Percentiles rank a stretch among this genome's conserved stretches.
Evolutionary conservation across 352 stramenopile species (phyloP).

Genomic region (Pythium rishiriense): DNA sequence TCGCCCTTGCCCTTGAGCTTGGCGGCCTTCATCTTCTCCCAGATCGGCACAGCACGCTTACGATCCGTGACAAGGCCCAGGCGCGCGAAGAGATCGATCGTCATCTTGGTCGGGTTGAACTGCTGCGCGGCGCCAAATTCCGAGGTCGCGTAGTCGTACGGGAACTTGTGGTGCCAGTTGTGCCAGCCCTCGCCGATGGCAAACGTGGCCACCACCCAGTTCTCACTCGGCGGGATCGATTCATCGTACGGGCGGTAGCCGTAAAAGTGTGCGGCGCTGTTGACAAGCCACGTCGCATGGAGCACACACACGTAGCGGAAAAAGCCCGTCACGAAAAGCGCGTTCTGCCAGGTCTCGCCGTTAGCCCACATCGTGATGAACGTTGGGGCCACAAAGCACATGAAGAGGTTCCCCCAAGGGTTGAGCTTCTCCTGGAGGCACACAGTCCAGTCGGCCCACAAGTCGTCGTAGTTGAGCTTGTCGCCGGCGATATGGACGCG

Average conservation of each 20-base stretch:
- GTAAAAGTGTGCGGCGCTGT: constrained; percentile 98
- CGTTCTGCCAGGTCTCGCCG: constrained; percentile 94
- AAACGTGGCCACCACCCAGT: constrained; percentile 95
- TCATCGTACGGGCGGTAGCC: constrained; percentile 97
- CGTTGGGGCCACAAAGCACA: constrained; percentile 97
- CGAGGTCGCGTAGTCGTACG: constrained; percentile 98
- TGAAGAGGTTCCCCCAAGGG: constrained; percentile 97
- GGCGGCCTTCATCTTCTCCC: constrained; percentile 89
- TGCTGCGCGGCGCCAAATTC: constrained; percentile 95
- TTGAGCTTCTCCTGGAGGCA: constrained; percentile 96
- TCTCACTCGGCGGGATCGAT: constrained; percentile 91
- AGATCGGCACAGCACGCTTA: constrained; percentile 94
- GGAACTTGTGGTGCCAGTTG: constrained; percentile 99
- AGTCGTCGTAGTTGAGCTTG: constrained; percentile 97
- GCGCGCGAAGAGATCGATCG: constrained; percentile 93
- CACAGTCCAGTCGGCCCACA: constrained; percentile 96
- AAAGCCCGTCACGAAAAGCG: constrained; percentile 95
- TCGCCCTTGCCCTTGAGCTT: constrained; percentile 38
- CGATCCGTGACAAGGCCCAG: constrained; percentile 93
- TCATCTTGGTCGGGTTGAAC: constrained; percentile 98
- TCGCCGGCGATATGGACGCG: constrained; percentile 87
- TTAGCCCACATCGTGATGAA: constrained; percentile 85
- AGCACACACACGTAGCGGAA: constrained; percentile 94
- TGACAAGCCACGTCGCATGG: constrained; percentile 98
- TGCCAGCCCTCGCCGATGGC: constrained; percentile 98